Percentiles rank a stretch among this genome's conserved stretches.
Evolutionary conservation across 164 flowering plant genomes (phyloP).

Genomic region (Macadamia tetraphylla): DNA sequence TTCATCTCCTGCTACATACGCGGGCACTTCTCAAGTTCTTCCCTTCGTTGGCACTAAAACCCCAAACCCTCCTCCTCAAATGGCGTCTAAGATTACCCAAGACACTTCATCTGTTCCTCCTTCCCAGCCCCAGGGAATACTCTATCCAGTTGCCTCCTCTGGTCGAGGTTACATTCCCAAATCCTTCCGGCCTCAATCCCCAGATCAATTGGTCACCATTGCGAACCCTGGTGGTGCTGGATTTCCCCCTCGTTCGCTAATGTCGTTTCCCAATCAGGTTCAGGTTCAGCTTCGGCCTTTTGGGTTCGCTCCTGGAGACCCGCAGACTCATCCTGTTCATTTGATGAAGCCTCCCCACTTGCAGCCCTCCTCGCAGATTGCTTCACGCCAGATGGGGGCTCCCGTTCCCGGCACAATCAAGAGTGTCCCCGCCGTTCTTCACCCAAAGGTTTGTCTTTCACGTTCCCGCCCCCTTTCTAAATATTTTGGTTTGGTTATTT

Average conservation of each 20-base stretch:
- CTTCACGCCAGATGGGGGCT: slow-evolving; percentile 3
- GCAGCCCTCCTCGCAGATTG: slow-evolving; percentile 12
- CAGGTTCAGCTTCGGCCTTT: slow-evolving; percentile 13
- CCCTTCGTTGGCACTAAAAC: background rate
- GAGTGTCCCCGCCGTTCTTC: slow-evolving; percentile 16
- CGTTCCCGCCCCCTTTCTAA: background rate
- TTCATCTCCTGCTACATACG: slow-evolving; percentile 3
- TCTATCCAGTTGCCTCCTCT: slow-evolving; percentile 33
- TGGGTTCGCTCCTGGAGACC: slow-evolving; percentile 13
- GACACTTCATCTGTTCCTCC: slow-evolving; percentile 7
- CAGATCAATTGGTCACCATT: slow-evolving; percentile 35
- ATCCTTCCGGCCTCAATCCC: slow-evolving; percentile 16
- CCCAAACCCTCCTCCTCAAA: slow-evolving; percentile 13
- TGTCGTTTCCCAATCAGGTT: slow-evolving; percentile 1
- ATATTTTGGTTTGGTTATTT: background rate
- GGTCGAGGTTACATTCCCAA: slow-evolving; percentile 32
- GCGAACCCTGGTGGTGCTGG: slow-evolving; percentile 22
- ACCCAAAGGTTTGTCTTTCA: slow-evolving; percentile 22
- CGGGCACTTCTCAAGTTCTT: slow-evolving; percentile 1
- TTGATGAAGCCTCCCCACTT: slow-evolving; percentile 21
- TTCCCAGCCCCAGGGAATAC: slow-evolving; percentile 8
- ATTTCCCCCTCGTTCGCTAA: slow-evolving; percentile 12
- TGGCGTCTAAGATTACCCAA: slow-evolving; percentile 8
- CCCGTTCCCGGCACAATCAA: slow-evolving; percentile 11
- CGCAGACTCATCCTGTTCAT: slow-evolving; percentile 9